Evolutionary conservation across 495 filamentous ascomycete species (phyloP).

Genomic region (Penicillium maclennaniae): DNA sequence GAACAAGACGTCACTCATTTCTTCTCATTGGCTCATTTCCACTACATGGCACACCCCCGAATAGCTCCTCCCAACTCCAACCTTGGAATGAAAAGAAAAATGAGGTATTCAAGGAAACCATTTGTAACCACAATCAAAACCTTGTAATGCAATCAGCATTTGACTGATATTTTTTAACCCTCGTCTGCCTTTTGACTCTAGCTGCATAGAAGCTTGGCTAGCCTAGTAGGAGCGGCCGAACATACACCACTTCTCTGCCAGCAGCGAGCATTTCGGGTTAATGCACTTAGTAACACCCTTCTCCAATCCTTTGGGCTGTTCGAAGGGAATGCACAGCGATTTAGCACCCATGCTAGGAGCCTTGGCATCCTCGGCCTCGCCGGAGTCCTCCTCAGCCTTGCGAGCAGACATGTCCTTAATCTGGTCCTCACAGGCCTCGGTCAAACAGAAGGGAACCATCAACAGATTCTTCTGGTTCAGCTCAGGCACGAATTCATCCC

Average conservation of each 20-base stretch:
- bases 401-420: slow-evolving; percentile 86
- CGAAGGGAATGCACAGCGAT: slow-evolving; percentile 94
- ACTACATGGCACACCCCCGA: neutral
- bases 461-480: slow-evolving; percentile 88
- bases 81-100: neutral
- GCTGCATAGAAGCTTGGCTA: neutral
- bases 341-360: slow-evolving; percentile 96
- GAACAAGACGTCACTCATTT: slow-evolving; percentile 1
- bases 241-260: slow-evolving; percentile 80
- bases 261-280: slow-evolving; percentile 72
- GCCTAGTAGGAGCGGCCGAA: slow-evolving; percentile 60
- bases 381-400: slow-evolving; percentile 61
- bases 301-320: slow-evolving; percentile 79
- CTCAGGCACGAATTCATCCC: slow-evolving; percentile 83
- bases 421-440: slow-evolving; percentile 79
- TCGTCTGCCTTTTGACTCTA: neutral
- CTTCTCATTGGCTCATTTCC: neutral
- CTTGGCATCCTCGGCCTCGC: slow-evolving; percentile 68
- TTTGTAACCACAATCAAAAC: neutral
- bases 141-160: neutral
- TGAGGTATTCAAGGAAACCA: slow-evolving; percentile 2
- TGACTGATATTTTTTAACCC: neutral
- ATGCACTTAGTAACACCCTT: slow-evolving; percentile 82
- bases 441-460: slow-evolving; percentile 80
- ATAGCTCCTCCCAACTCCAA: neutral